Conservation (phyloP, 164 flowering plant genomes). For the Taxillus chinensis region DNA sequence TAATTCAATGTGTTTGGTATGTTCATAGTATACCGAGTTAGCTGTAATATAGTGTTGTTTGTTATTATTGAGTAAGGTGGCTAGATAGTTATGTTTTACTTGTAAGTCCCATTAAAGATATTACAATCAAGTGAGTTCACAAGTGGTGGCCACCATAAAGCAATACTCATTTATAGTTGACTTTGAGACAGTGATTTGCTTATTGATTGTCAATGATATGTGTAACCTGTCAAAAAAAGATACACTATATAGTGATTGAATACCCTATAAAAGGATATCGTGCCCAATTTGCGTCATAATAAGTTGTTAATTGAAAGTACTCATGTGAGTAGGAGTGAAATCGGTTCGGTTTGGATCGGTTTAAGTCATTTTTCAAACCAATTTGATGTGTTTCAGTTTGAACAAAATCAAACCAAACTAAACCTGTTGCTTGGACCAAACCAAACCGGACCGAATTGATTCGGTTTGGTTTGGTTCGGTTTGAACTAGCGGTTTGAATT, state of each 20-base stretch:
- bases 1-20: no score
- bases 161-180: not conserved
- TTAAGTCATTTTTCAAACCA: no score
- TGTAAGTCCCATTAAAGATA: not conserved
- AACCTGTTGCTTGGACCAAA: no score
- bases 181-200: not conserved
- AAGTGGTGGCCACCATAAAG: not conserved
- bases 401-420: no score
- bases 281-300: slow-evolving; percentile 2
- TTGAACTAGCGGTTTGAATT: no score
- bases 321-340: no score
- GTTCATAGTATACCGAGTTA: no score
- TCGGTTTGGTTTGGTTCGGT: no score
- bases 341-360: no score
- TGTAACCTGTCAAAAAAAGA: not conserved
- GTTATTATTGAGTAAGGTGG: not conserved
- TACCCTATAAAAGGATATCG: not conserved
- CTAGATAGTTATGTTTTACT: not conserved
- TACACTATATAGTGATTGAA: not conserved
- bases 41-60: not conserved
- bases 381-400: no score
- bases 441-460: no score
- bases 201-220: slow-evolving; percentile 1
- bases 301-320: not conserved
- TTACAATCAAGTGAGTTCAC: not conserved